Base-by-base conservation (phyloP, 345 rosid species). In the Boechera retrofracta region DNA sequence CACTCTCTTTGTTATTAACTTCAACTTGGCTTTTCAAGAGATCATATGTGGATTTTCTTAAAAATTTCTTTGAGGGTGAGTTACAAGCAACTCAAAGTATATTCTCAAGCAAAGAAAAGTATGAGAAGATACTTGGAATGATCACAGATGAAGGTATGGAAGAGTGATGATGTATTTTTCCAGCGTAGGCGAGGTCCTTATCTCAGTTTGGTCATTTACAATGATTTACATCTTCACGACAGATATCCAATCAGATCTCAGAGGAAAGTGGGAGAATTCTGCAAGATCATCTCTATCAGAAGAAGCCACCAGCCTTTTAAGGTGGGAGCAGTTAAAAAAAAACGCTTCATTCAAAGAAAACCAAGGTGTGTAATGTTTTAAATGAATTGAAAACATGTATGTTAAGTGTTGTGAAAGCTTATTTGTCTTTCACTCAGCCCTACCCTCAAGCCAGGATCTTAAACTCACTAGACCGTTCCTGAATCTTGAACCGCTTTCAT, bases 271-370 rank as follows among this genome's bases (percentile, higher is more conserved):
- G 97, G 94, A 88, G 68, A 89, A 78, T 69, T 81, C 80, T 36
- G 87, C 78, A 49, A 84, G 79, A 80, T 62, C 87, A 59, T 83
- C 88, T 75, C 73, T 73, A 64, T 81, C 88, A 73, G 91, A 89
- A 71, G 91, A 89, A 47, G 92, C 88, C 82, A 84, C 82, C 58
- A 89, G 94, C 76, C 48, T 54, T 78, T 72, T 76, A 66, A 86
- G 97, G 64, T 91, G 98, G 98, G 90, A 87, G 77, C 95, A 91
- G 79, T 89, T 95, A 38, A 95, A 91, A 72, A 18, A 74, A 73
- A 52, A 56, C 83, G 15, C 86, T 92, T 69, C 91, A 87, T 64
- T 91, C 97, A 0, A 88, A 89, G 77, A 91, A 82, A 71, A 82
- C 83, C 10, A 92, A 95, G 93, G 97, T 92, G 82, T 63, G 69